Evolutionary conservation across 2,329 filamentous ascomycete species (phyloP), one percentile per base, ranked within the genome.

Genomic region (Tolypocladium album): DNA sequence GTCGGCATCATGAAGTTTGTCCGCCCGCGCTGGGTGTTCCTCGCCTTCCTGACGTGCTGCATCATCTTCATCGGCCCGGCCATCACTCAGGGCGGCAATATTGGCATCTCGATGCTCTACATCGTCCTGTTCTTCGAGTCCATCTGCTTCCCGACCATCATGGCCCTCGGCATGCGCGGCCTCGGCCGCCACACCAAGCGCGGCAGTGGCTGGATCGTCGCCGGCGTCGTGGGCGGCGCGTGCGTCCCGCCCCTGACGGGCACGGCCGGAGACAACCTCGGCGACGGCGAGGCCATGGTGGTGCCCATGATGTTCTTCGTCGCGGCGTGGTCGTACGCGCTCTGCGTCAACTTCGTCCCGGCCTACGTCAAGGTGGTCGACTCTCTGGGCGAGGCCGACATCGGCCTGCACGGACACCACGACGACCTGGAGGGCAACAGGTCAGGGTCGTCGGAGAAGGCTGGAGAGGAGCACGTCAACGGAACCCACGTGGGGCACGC

Each of bases 131-230:
- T 92, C 77, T 92, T 92, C 72, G 89, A 90, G 73, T 87, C 83
- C 4, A 88, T 90, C 68, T 88, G 87, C 71, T 93, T 92, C 77
- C 89, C 89, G 0, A 92, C 88, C 22, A 91, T 93, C 67, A 85
- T 93, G 38, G 88, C 88, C 4, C 78, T 92, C 3, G 88, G 88
- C 11, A 90, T 91, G 77, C 82, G 88, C 27, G 88, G 88, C 2
- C 79, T 92, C 1, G 89, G 90, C 7, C 82, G 85, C 22, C 87
- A 93, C 74, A 89, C 87, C 42, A 92, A 92, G 77, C 82, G 88
- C 62, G 89, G 89, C 1, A 86, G 85, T 2, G 88, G 88, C 5
- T 88, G 84, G 70, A 85, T 76, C 61, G 81, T 91, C 2, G 87
- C 79, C 5, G 88, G 87, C 64, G 88, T 92, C 0, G 78, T 82